phyloP scores from a whole-genome alignment of 2,329 filamentous ascomycete genomes.

The Aspergillus ochraceus region DNA sequence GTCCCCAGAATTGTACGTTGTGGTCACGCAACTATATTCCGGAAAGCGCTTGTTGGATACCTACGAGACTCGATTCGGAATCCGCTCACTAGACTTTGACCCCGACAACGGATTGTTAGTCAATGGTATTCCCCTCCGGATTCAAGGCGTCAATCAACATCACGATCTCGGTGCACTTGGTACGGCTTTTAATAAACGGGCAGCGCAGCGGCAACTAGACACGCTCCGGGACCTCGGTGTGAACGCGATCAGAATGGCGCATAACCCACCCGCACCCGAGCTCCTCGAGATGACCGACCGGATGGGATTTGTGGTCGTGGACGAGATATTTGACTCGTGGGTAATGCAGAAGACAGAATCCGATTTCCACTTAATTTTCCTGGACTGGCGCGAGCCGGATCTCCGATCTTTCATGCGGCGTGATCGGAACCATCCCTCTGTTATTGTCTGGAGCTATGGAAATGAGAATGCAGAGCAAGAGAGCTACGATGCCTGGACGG shows the following conservation, averaged over 20 bases:
- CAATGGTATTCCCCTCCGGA: neutral
- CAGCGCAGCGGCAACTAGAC: constrained; percentile 2
- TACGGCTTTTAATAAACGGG: neutral
- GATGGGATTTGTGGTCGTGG: constrained; percentile 4
- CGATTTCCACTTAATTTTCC: constrained; percentile 7
- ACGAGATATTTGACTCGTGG: constrained; percentile 9
- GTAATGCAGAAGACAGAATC: neutral
- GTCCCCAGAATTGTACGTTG: neutral
- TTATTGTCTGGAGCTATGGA: constrained; percentile 6
- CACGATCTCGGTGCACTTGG: constrained; percentile 6
- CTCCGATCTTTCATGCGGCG: constrained; percentile 3
- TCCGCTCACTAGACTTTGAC: neutral
- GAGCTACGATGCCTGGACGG: neutral
- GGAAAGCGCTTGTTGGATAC: neutral
- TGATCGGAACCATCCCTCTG: constrained; percentile 8
- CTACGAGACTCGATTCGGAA: neutral
- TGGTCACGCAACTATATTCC: neutral
- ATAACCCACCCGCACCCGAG: constrained; percentile 5
- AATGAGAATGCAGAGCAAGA: constrained; percentile 7
- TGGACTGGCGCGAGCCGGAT: constrained; percentile 7
- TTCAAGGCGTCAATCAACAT: constrained; percentile 9
- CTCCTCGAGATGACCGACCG: constrained; percentile 4
- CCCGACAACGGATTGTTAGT: neutral
- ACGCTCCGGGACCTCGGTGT: neutral
- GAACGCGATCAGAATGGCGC: constrained; percentile 7